These are phyloP conservation scores for Backusella macrospora DNA, from an alignment of 192 early-diverging fungal species.

Conservation along the genomic window DNA sequence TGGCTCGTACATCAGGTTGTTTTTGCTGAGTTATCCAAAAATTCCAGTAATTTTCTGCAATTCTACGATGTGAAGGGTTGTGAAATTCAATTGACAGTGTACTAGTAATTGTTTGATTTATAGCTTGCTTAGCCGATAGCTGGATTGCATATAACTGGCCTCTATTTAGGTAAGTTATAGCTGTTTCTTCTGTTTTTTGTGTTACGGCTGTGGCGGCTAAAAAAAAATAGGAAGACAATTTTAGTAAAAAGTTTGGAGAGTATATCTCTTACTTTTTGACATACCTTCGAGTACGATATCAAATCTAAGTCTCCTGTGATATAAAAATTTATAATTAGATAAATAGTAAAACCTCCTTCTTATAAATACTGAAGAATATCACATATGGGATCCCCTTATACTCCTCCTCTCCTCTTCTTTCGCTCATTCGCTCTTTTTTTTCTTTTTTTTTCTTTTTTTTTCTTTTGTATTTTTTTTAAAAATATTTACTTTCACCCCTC, in stretches of 20 bases:
- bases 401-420: neutral
- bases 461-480: no score
- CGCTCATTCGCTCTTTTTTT: neutral
- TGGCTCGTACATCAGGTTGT: conserved; percentile 59
- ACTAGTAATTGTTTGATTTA: conserved; percentile 53
- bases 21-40: conserved; percentile 76
- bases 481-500: no score
- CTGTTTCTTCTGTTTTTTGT: conserved; percentile 33
- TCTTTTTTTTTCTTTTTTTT: no score
- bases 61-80: conserved; percentile 65
- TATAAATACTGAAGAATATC: neutral
- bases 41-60: conserved; percentile 67
- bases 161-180: conserved; percentile 34
- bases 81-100: conserved; percentile 70
- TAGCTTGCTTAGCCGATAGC: conserved; percentile 50
- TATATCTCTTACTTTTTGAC: neutral
- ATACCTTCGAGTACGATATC: conserved; percentile 31
- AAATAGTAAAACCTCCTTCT: neutral
- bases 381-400: neutral
- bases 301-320: conserved; percentile 20
- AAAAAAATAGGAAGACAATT: conserved; percentile 2
- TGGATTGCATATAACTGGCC: conserved; percentile 65
- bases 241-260: conserved; percentile 1
- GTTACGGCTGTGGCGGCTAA: conserved; percentile 35
- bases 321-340: conserved; percentile 15